Evolutionary conservation across 1,284 basidiomycete species (phyloP).

Genomic region (Ceratobasidium sp.): DNA sequence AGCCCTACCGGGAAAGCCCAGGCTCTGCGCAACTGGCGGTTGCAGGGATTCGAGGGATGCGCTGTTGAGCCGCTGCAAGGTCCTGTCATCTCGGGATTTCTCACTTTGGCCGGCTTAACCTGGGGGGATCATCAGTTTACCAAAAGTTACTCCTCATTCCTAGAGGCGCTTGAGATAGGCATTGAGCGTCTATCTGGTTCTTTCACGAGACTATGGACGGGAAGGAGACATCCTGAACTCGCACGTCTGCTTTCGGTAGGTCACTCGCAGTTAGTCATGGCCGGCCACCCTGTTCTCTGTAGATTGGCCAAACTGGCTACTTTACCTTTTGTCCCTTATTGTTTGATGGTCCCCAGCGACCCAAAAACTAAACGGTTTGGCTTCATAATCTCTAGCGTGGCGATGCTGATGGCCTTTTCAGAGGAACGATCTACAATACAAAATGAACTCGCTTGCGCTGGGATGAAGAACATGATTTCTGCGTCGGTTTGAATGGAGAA

Average conservation of each 20-base stretch:
- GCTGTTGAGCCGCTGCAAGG: conserved; percentile 50
- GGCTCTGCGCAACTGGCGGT: conserved; percentile 43
- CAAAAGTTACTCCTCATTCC: conserved; percentile 18
- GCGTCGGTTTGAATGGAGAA: conserved; percentile 89
- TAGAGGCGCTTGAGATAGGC: conserved; percentile 24
- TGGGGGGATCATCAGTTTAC: conserved; percentile 18
- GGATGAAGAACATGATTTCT: conserved; percentile 83
- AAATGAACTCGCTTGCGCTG: conserved; percentile 67
- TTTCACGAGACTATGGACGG: conserved; percentile 53
- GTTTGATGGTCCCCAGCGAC: conserved; percentile 90
- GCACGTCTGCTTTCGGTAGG: conserved; percentile 57
- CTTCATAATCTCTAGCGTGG: background rate
- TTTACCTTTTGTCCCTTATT: conserved; percentile 87
- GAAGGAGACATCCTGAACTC: conserved; percentile 55
- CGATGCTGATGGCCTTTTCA: background rate
- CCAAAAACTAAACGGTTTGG: conserved; percentile 68
- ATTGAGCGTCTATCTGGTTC: conserved; percentile 51
- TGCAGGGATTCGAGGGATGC: conserved; percentile 50
- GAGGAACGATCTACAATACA: conserved; percentile 73
- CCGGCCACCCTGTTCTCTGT: conserved; percentile 43
- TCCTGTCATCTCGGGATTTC: conserved; percentile 42
- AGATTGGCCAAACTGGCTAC: conserved; percentile 67
- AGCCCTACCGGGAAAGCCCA: conserved; percentile 43
- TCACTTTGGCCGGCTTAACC: background rate
- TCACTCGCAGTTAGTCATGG: background rate